Evolutionary conservation across 345 rosid species (phyloP).

Genomic region (Boechera stricta): DNA sequence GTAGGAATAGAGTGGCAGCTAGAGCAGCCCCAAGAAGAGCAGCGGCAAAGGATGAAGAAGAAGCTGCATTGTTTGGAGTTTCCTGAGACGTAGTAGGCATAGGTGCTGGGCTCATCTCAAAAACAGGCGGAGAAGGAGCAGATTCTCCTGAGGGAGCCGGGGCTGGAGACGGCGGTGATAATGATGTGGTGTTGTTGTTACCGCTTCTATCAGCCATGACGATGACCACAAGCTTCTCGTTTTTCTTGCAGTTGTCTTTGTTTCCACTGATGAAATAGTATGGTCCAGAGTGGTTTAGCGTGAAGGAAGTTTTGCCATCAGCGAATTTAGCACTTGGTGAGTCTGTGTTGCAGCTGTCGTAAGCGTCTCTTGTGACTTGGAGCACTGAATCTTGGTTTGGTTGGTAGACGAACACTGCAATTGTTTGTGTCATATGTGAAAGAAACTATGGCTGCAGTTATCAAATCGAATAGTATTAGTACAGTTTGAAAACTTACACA

Average conservation of each 20-base stretch:
- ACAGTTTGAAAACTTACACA: constrained; percentile 54
- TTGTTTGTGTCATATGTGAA: constrained; percentile 6
- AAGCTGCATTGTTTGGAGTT: constrained; percentile 51
- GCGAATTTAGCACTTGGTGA: constrained; percentile 46
- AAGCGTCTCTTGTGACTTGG: constrained; percentile 60
- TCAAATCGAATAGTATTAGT: background rate
- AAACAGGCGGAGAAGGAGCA: constrained; percentile 59
- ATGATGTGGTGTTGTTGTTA: constrained; percentile 36
- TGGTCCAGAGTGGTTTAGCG: constrained; percentile 63
- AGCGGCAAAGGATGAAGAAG: constrained; percentile 47
- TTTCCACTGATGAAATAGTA: constrained; percentile 82
- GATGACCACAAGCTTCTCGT: constrained; percentile 61
- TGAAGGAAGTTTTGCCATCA: constrained; percentile 65
- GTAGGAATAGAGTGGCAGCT: constrained; percentile 59
- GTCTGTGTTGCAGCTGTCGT: constrained; percentile 60
- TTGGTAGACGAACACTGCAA: constrained; percentile 67
- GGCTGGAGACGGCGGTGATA: constrained; percentile 52
- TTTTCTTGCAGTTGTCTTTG: constrained; percentile 67
- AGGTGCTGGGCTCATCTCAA: constrained; percentile 58
- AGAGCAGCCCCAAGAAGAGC: constrained; percentile 51
- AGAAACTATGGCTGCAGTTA: background rate
- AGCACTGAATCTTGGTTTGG: constrained; percentile 73
- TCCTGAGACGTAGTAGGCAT: constrained; percentile 50
- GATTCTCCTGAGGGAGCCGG: constrained; percentile 60
- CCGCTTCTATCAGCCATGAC: constrained; percentile 76